Base-by-base conservation (phyloP, 495 filamentous ascomycete species). In the Penicillium goetzii region DNA sequence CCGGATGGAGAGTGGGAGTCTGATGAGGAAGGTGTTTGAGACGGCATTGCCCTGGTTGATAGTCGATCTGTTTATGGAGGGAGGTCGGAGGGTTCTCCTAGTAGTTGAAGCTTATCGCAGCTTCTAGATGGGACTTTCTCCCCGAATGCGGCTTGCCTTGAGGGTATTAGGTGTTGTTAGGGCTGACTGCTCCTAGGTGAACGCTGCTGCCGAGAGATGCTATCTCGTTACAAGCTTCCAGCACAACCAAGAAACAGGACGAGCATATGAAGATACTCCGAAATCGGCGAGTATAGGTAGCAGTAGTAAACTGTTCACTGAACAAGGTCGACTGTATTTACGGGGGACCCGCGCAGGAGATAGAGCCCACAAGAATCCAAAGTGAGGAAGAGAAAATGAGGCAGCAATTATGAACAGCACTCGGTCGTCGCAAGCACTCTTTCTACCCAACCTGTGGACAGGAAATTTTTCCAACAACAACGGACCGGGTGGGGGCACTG, bases 401-500 rank as follows among this genome's bases (percentile, higher is more conserved):
- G 30, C 28, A 50, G 6, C 36, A 49, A 34, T 17, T 30, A 14
- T 30, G 12, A 28, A 30, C n/a, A 26, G 23, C 17, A 54, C 3
- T 8, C 41, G 38, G n/a, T 47, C 9, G 47, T 45, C 33, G 8
- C 47, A 51, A 26, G 47, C 25, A 21, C 33, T 60, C 43, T 50
- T 55, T 36, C 32, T 55, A 36, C 52, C 36, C 36, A 28, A 57
- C 19, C 36, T 36, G 30, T 45, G 43, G 43, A 47, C 40, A 59
- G 52, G 57, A 64, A 68, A 64, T 41, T 55, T 61, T 67, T 25
- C 21, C 15, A 51, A 43, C 12, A n/a, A n/a, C 45, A 15, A 19
- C n/a, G 51, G 34, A 59, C 43, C 36, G 56, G 25, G 65, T 68
- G 65, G 66, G 66, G 66, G 66, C 65, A 21, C 14, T 47, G 32